A percentile compares a stretch with the other conserved stretches of the same genome.
Conservation (phyloP, 2,329 filamentous ascomycete species). For the Aspergillus pseudoviridinutans region DNA sequence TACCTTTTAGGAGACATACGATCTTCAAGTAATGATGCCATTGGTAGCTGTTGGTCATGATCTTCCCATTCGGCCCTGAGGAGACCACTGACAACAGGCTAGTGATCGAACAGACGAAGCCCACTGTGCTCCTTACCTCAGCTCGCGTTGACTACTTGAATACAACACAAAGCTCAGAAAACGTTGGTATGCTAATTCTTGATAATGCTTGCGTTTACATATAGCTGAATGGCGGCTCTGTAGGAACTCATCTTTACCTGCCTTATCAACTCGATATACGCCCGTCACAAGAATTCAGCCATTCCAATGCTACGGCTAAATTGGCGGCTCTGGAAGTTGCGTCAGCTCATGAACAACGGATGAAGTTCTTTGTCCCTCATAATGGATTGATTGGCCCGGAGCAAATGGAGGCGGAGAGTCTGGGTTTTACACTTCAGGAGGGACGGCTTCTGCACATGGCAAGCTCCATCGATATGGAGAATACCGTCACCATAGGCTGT, state of each 20-base stretch:
- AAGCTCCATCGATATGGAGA: conserved; percentile 70
- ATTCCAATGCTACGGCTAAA: conserved; percentile 62
- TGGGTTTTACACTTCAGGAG: conserved; percentile 53
- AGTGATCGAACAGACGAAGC: conserved; percentile 61
- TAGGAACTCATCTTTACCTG: conserved; percentile 50
- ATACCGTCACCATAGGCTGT: conserved; percentile 71
- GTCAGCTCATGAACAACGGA: conserved; percentile 43
- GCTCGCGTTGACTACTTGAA: conserved; percentile 50
- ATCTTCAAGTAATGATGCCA: conserved; percentile 62
- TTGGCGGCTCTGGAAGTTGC: conserved; percentile 57
- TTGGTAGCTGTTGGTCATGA: conserved; percentile 51
- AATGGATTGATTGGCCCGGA: conserved; percentile 47
- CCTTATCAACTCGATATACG: conserved; percentile 64
- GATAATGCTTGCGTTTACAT: neutral
- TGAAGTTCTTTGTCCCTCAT: conserved; percentile 61
- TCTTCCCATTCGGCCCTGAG: conserved; percentile 13
- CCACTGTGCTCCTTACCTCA: conserved; percentile 57
- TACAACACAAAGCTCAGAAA: conserved; percentile 41
- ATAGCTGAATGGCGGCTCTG: neutral
- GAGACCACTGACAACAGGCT: conserved; percentile 15
- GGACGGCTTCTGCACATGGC: conserved; percentile 65
- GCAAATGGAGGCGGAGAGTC: conserved; percentile 34
- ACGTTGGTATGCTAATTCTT: conserved; percentile 17
- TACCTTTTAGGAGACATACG: conserved; percentile 74
- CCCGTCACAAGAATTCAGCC: conserved; percentile 68